These are phyloP conservation scores for Posidonia oceanica DNA, from an alignment of 116 monocot species.

Conservation along the genomic window DNA sequence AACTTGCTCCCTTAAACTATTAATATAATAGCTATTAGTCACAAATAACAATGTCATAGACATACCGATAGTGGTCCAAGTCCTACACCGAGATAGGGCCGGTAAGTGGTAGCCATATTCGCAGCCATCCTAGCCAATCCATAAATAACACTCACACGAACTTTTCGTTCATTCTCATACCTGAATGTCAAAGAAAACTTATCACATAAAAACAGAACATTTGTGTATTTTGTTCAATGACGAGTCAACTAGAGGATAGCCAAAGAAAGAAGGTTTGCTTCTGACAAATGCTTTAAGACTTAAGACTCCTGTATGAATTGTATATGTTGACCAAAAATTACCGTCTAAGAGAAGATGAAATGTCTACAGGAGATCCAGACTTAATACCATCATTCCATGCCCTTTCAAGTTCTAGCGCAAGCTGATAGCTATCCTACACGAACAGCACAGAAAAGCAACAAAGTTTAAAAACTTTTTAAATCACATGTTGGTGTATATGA, in stretches of 20 bases:
- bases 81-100: conserved; percentile 89
- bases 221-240: not conserved
- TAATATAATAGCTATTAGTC: not conserved
- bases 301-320: no score
- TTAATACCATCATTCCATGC: conserved; percentile 44
- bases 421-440: conserved; percentile 90
- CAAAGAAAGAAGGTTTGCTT: not conserved
- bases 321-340: conserved; percentile 10
- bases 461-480: no score
- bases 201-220: not conserved
- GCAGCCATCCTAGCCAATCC: conserved; percentile 99
- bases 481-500: no score
- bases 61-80: conserved; percentile 97
- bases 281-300: no score
- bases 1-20: not conserved
- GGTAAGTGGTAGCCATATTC: conserved; percentile 91
- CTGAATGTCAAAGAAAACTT: conserved; percentile 16
- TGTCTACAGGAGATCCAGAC: conserved; percentile 50
- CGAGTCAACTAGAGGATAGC: not conserved
- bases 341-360: conserved; percentile 68
- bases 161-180: conserved; percentile 83
- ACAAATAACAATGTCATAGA: not conserved
- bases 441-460: not conserved
- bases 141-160: conserved; percentile 87
- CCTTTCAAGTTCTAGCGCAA: conserved; percentile 89